A percentile compares a stretch with the other conserved stretches of the same genome.
Conservation (phyloP, 352 stramenopile genomes). For the Pythium phragmiticola region DNA sequence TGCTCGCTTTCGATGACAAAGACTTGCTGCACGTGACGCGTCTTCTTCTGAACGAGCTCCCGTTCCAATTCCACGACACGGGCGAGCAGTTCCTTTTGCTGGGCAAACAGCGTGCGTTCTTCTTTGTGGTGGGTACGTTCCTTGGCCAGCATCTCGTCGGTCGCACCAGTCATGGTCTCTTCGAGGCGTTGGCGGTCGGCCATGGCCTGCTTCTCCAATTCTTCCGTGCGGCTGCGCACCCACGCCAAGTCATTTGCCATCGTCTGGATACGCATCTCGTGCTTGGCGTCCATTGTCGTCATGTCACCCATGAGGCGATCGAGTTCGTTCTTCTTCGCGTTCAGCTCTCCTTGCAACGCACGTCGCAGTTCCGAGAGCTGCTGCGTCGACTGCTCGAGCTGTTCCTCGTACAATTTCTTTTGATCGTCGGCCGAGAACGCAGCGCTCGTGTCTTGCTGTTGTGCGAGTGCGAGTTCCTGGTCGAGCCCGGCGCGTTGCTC, state of each 20-base stretch:
- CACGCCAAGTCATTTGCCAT: conserved; percentile 54
- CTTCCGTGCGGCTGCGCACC: conserved; percentile 45
- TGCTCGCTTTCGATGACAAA: conserved; percentile 49
- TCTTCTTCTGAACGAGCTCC: conserved; percentile 59
- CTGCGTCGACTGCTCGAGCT: conserved; percentile 47
- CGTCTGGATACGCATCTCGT: conserved; percentile 50
- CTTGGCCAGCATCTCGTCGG: conserved; percentile 41
- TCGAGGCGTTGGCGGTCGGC: conserved; percentile 34
- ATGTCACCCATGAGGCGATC: conserved; percentile 43
- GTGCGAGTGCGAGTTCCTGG: conserved; percentile 25
- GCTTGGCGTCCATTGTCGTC: conserved; percentile 58
- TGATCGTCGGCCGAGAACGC: conserved; percentile 40
- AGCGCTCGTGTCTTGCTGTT: conserved; percentile 30
- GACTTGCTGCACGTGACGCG: conserved; percentile 49
- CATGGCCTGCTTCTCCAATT: conserved; percentile 41
- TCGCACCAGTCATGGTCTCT: conserved; percentile 33
- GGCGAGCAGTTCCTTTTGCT: conserved; percentile 58
- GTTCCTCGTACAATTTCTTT: conserved; percentile 44
- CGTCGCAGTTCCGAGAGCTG: conserved; percentile 51
- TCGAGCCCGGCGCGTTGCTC: conserved; percentile 35
- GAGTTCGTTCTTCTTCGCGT: conserved; percentile 46
- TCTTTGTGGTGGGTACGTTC: conserved; percentile 55
- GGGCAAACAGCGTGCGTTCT: conserved; percentile 47
- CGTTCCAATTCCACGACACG: conserved; percentile 59
- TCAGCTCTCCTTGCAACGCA: conserved; percentile 41